Conservation (phyloP, 164 flowering plant genomes). For the Houttuynia cordata region DNA sequence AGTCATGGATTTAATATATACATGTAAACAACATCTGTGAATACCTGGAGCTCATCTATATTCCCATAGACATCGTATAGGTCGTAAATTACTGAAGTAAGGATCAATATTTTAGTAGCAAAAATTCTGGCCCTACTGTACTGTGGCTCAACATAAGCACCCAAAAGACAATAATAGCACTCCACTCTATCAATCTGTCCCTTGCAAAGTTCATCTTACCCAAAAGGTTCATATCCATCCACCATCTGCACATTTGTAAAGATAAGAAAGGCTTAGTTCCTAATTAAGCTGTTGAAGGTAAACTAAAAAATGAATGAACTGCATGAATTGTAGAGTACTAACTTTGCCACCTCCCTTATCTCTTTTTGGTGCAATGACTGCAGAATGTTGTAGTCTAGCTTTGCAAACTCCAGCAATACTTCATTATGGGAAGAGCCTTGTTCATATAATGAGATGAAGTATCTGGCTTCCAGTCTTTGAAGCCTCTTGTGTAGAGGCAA, state of each 20-base stretch:
- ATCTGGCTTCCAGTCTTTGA: conserved; percentile 8
- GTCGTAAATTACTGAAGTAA: conserved; percentile 1
- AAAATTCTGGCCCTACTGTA: conserved; percentile 1
- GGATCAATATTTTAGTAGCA: background rate
- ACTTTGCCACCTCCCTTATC: conserved; percentile 2
- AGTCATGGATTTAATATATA: background rate
- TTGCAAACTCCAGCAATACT: conserved; percentile 9
- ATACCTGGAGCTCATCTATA: conserved; percentile 1
- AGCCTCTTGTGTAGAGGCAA: conserved; percentile 11
- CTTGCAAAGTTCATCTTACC: conserved; percentile 1
- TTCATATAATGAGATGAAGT: conserved; percentile 5
- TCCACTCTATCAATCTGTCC: conserved; percentile 5
- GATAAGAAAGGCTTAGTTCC: too few relatives aligned
- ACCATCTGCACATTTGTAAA: background rate
- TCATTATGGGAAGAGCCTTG: background rate
- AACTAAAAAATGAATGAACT: background rate
- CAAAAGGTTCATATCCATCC: background rate
- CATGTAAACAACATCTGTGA: conserved; percentile 1
- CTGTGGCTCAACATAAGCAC: background rate
- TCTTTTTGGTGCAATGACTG: conserved; percentile 5
- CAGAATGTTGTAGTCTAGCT: conserved; percentile 14
- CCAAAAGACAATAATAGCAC: background rate
- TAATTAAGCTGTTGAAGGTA: background rate
- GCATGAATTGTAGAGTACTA: background rate
- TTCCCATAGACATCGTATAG: conserved; percentile 3